Conservation (phyloP, 129 eudicot genomes). For the Flaveria ramosissima region DNA sequence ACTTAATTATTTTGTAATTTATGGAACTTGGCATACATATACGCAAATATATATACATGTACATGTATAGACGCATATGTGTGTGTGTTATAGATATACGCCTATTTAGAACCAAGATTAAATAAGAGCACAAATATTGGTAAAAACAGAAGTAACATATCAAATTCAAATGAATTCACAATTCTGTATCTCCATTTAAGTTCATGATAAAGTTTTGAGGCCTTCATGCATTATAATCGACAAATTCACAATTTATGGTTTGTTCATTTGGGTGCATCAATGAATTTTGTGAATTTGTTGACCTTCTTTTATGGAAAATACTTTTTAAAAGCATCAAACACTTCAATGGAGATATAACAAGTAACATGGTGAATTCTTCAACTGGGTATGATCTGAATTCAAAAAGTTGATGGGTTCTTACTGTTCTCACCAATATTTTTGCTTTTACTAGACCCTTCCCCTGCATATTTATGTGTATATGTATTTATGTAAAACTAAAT, state of each 20-base stretch:
- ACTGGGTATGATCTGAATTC: background rate
- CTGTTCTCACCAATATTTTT: background rate
- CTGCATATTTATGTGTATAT: background rate
- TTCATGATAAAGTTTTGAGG: background rate
- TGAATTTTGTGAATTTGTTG: background rate
- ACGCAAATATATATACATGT: background rate
- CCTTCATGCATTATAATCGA: background rate
- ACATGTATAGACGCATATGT: background rate
- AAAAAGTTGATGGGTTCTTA: background rate
- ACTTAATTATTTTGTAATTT: constrained; percentile 21
- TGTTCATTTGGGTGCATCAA: background rate
- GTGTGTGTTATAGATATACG: background rate
- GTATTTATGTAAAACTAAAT: background rate
- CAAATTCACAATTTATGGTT: background rate
- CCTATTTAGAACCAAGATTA: background rate
- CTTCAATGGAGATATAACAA: background rate
- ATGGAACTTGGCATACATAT: constrained; percentile 11
- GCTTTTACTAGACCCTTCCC: background rate
- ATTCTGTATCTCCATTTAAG: background rate
- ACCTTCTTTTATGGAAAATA: background rate
- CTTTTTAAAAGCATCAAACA: background rate
- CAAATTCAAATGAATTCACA: too few species aligned
- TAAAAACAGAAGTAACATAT: background rate
- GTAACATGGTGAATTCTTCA: background rate
- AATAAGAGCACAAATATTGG: background rate